Base-by-base conservation (phyloP, 352 stramenopile species). In the Pythium dissimile region DNA sequence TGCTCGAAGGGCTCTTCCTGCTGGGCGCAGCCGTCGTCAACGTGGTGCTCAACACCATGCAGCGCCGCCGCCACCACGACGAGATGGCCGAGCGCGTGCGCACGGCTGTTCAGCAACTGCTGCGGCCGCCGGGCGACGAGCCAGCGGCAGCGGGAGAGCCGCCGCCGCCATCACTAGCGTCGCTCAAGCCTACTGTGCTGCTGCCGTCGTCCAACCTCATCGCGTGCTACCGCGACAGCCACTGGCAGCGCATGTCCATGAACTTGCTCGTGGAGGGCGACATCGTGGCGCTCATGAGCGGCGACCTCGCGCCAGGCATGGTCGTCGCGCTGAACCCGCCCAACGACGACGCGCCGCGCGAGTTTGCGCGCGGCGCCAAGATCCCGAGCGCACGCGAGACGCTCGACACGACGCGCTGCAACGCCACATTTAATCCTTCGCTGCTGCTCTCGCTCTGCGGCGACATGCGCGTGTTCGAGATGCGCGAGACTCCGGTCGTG, bases 381-480 rank as follows among this genome's bases (percentile, higher is more conserved):
- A 68, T 94, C 39, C 83, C 81, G 13, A 67, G 75, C 6, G 77
- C 28, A 26, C 38, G 31, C 32, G 39, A 57, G n/a, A 54, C 63
- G 7, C 69, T 69, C n/a, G 84, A 92, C 15, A 81, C 71, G 18
- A 49, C 75, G 23, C 70, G 85, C 13, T 84, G 65, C 54, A 90
- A 88, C 6, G 82, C 77, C 7, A 94, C 85, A 31, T 94, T 94
- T 59, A 72, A 92, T 41, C 71, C 83, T 8, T 62, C 80, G 16
- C 57, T 92, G 39, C 39, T 95, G 31, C 60, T 95, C n/a, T 71
- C 83, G 39, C 69, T 95, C 18, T 95, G 85, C 42, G 85, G 85
- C 6, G 83, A 92, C 53, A 95, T 95, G 81, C 78, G 84, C 15
- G 71, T 95, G n/a, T 93, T 91, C 41, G 70, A 82, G 43, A 89